These are phyloP conservation scores for Globisporangium parvum DNA, from an alignment of 352 stramenopile genomes.

Conservation along the genomic window DNA sequence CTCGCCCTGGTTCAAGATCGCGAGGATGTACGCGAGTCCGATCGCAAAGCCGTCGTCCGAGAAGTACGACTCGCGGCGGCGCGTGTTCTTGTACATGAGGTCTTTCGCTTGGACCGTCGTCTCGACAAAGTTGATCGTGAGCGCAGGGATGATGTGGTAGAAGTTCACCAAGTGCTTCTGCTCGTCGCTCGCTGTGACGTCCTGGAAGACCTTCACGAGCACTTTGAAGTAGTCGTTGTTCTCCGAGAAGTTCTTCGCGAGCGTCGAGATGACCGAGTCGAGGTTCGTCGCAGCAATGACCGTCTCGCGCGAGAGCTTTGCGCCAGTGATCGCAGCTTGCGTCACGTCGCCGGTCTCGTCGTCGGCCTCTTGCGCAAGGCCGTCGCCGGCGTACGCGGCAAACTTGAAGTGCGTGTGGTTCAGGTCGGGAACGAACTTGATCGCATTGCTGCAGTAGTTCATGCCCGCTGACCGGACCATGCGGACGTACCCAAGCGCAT, in stretches of 20 bases:
- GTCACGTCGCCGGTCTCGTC: slow-evolving; percentile 45
- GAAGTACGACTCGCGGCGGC: slow-evolving; percentile 92
- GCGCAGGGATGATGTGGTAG: slow-evolving; percentile 83
- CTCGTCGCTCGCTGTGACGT: slow-evolving; percentile 81
- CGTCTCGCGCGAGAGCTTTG: slow-evolving; percentile 74
- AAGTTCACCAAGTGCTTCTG: slow-evolving; percentile 92
- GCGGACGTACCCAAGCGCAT: slow-evolving; percentile 90
- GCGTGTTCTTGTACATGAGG: slow-evolving; percentile 94
- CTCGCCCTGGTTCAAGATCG: slow-evolving; percentile 86
- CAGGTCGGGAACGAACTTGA: slow-evolving; percentile 90
- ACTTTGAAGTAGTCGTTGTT: slow-evolving; percentile 94
- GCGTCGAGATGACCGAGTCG: slow-evolving; percentile 79
- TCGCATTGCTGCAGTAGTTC: slow-evolving; percentile 90
- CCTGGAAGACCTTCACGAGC: slow-evolving; percentile 84
- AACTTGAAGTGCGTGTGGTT: slow-evolving; percentile 86
- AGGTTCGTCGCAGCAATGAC: slow-evolving; percentile 81
- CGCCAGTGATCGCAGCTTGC: slow-evolving; percentile 39
- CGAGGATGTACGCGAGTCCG: slow-evolving; percentile 91
- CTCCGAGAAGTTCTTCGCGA: slow-evolving; percentile 88
- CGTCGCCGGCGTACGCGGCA: slow-evolving; percentile 59
- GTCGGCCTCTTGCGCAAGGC: slow-evolving; percentile 48
- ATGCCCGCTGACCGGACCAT: slow-evolving; percentile 91
- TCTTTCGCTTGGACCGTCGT: slow-evolving; percentile 90
- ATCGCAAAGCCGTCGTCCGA: slow-evolving; percentile 95
- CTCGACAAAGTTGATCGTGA: slow-evolving; percentile 89